phyloP scores from a whole-genome alignment of 2,329 filamentous ascomycete species.

The Golovinomyces cichoracearum region DNA sequence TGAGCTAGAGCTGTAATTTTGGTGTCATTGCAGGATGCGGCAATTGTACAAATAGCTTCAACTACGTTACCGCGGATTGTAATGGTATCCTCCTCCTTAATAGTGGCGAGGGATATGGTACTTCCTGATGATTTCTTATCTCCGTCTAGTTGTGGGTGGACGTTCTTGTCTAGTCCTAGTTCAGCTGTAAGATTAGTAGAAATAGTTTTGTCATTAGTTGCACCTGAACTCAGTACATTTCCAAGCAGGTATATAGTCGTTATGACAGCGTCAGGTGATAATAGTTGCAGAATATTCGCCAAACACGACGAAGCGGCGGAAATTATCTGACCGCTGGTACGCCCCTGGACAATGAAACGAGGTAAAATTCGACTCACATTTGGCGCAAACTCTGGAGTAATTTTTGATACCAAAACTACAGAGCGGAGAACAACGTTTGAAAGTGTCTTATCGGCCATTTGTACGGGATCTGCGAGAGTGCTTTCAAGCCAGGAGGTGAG shows the following conservation, averaged over 20 bases:
- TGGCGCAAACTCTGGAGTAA: constrained; percentile 46
- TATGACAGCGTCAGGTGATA: constrained; percentile 82
- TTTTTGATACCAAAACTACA: constrained; percentile 55
- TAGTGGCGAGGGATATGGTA: constrained; percentile 50
- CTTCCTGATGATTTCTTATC: constrained; percentile 40
- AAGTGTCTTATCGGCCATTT: constrained; percentile 58
- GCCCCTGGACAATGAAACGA: constrained; percentile 66
- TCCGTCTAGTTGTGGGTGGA: constrained; percentile 23
- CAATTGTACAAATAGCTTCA: constrained; percentile 82
- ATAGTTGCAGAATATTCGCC: constrained; percentile 50
- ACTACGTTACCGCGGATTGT: constrained; percentile 67
- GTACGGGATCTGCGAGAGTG: constrained; percentile 47
- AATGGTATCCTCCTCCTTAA: constrained; percentile 53
- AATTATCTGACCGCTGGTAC: constrained; percentile 41
- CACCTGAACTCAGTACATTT: constrained; percentile 63
- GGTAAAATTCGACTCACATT: constrained; percentile 56
- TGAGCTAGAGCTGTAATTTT: constrained; percentile 85
- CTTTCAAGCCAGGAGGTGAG: constrained; percentile 71
- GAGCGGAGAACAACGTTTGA: constrained; percentile 56
- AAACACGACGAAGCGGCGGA: constrained; percentile 60
- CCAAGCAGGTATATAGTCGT: constrained; percentile 91
- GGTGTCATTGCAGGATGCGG: constrained; percentile 52
- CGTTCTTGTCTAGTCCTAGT: constrained; percentile 25
- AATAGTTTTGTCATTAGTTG: constrained; percentile 22
- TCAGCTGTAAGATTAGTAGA: constrained; percentile 20